A percentile compares a stretch with the other conserved stretches of the same genome.
phyloP scores from a whole-genome alignment of 805 yeast genomes.

The Kodamaea kaohsiungensis region DNA sequence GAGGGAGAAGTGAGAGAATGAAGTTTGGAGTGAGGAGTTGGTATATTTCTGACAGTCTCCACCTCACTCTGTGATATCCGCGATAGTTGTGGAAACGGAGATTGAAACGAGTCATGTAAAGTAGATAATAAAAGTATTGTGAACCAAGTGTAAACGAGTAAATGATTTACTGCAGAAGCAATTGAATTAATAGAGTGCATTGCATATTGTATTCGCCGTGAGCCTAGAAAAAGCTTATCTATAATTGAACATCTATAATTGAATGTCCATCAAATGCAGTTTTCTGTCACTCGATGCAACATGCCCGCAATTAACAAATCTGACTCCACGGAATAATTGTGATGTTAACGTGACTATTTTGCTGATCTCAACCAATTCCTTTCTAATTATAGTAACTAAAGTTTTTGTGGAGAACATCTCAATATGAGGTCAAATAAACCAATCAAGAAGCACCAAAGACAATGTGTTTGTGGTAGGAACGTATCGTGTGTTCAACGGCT shows the following conservation, averaged over 20 bases:
- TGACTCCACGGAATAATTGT: neutral
- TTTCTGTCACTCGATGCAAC: neutral
- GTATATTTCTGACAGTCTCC: neutral
- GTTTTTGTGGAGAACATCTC: neutral
- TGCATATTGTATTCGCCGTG: too few species aligned
- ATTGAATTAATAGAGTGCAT: neutral
- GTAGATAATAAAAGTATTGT: neutral
- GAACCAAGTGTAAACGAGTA: neutral
- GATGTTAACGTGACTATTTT: neutral
- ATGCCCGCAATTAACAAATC: neutral
- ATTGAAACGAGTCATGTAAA: neutral
- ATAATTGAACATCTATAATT: too few species aligned
- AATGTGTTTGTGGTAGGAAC: neutral
- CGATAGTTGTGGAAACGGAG: neutral
- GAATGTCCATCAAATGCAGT: neutral
- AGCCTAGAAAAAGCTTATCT: too few species aligned
- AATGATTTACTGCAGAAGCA: neutral
- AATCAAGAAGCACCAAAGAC: neutral
- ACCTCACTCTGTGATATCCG: neutral
- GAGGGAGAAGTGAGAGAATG: constrained; percentile 3
- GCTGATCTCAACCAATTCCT: neutral
- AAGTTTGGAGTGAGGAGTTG: neutral
- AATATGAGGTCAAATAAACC: neutral
- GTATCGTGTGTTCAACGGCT: too few species aligned
- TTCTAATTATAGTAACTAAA: neutral